phyloP scores from a whole-genome alignment of 83 land plant genomes.

The Picea abies region DNA sequence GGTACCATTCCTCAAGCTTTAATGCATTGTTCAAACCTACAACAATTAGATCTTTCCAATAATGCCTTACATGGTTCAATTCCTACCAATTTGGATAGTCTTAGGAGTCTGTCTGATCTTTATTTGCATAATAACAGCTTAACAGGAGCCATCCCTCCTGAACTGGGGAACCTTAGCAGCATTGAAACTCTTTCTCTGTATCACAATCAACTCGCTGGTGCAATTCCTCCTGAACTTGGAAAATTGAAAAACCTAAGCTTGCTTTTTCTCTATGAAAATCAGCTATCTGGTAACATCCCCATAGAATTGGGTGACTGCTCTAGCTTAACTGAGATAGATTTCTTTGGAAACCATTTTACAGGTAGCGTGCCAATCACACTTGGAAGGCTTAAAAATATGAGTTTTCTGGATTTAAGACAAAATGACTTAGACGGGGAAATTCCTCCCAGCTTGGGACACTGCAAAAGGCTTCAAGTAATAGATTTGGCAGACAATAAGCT shows the following conservation, averaged over 20 bases:
- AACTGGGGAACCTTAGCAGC: conserved; percentile 52
- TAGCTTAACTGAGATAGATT: conserved; percentile 49
- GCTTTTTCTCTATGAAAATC: conserved; percentile 63
- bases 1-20: conserved; percentile 48
- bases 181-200: conserved; percentile 58
- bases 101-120: conserved; percentile 44
- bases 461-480: conserved; percentile 48
- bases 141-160: conserved; percentile 50
- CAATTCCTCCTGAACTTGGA: conserved; percentile 62
- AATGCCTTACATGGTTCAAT: conserved; percentile 51
- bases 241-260: conserved; percentile 42
- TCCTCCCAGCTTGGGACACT: conserved; percentile 70
- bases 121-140: conserved; percentile 72
- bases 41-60: conserved; percentile 58
- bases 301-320: conserved; percentile 60
- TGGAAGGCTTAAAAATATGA: conserved; percentile 59
- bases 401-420: conserved; percentile 56
- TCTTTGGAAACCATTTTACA: conserved; percentile 64
- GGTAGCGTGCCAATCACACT: conserved; percentile 55
- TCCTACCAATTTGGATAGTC: conserved; percentile 39
- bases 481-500: conserved; percentile 62
- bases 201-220: conserved; percentile 61
- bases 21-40: conserved; percentile 44
- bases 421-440: conserved; percentile 62
- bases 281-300: conserved; percentile 63